Evolutionary conservation across 2,329 filamentous ascomycete species (phyloP), one percentile per base, ranked within the genome.

Genomic region (Rutstroemia sp.): DNA sequence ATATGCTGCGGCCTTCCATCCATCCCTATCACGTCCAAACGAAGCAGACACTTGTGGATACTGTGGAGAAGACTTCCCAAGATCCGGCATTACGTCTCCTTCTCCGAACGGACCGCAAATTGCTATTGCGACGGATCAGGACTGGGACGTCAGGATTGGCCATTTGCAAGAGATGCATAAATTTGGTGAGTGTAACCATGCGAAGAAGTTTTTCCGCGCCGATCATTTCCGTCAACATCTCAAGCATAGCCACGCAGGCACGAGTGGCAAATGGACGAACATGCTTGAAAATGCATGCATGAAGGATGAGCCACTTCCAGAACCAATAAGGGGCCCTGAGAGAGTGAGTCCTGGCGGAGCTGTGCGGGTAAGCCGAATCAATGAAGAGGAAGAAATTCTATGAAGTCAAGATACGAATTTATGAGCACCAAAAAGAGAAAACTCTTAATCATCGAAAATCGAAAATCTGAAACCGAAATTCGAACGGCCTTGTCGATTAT

Each of bases 251-350:
- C 94, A 97, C 73, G 89, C 89, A 39, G 94, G 94, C 38, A 92
- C 90, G 0, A 96, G 91, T 72, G 94, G 94, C 34, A 97, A 97
- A 73, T 99, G 94, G 94, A 99, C 94, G 12, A 97, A 97, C 72
- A 92, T 96, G 80, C 78, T 99, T 36, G 94, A 99, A 71, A 95
- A 90, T 69, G 90, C 92, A 5, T 99, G 94, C 74, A 95, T 97
- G 89, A 84, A 92, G 71, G 92, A 87, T 54, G 91, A 96, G 67
- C 81, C 83, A 54, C 78, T 82, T 30, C 79, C 78, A 49, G 68
- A 69, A 48, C 66, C 67, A 12, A 67, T 68, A 16, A 60, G 66
- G 12, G 64, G 61, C 3, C 64, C 65, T 8, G 66, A 67, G 45
- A 62, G 65, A 49, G 57, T 67, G 6, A 65, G 61, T 46, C 63